phyloP scores from a whole-genome alignment of 495 filamentous ascomycete species.

The Penicillium psychrofluorescens region DNA sequence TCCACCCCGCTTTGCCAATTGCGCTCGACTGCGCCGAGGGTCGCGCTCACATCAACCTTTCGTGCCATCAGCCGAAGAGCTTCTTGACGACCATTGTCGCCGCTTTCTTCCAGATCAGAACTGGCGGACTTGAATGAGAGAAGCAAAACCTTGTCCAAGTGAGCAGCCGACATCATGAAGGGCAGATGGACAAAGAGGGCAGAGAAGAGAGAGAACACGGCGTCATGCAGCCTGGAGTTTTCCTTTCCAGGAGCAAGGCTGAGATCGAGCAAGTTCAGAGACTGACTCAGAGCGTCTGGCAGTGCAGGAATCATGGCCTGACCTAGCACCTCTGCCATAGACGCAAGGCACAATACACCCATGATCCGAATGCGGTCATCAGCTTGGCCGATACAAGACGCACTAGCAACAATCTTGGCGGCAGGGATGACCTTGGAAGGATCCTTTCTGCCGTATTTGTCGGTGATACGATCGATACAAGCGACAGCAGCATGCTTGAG shows the following conservation, averaged over 20 bases:
- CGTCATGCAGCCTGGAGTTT: constrained; percentile 65
- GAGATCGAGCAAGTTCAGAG: constrained; percentile 58
- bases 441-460: constrained; percentile 87
- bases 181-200: constrained; percentile 74
- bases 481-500: constrained; percentile 75
- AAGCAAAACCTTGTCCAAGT: constrained; percentile 61
- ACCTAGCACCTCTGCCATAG: constrained; percentile 78
- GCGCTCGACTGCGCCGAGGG: constrained; percentile 60
- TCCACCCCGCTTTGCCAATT: constrained; percentile 59
- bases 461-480: constrained; percentile 84
- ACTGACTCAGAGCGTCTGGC: constrained; percentile 62
- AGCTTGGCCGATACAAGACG: constrained; percentile 63
- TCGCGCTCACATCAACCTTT: constrained; percentile 59
- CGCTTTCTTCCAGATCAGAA: constrained; percentile 42
- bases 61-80: constrained; percentile 65
- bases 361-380: constrained; percentile 69
- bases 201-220: constrained; percentile 68
- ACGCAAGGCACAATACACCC: constrained; percentile 81
- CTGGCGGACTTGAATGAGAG: constrained; percentile 65
- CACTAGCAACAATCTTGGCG: constrained; percentile 67
- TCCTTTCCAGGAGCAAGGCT: constrained; percentile 47
- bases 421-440: constrained; percentile 54
- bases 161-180: constrained; percentile 70
- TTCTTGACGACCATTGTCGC: constrained; percentile 56
- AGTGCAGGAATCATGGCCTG: constrained; percentile 78